These are phyloP conservation scores for Apiospora marii DNA, from an alignment of 2,329 filamentous ascomycete species.

Conservation along the genomic window DNA sequence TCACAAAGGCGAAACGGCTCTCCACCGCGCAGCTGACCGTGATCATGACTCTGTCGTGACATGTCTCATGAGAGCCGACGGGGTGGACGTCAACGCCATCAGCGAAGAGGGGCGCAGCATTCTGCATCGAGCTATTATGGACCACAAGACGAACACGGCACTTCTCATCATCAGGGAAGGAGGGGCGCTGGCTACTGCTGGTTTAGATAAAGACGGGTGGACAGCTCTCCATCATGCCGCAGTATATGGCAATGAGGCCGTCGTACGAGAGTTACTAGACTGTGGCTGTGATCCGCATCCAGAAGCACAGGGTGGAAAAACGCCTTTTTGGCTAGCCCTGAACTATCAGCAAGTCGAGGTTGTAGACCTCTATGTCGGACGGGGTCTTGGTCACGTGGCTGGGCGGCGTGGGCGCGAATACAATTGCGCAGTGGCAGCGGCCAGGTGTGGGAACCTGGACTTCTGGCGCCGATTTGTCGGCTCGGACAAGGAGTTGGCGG, in stretches of 20 bases:
- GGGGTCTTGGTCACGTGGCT: too few relatives aligned
- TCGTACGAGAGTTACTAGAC: background rate
- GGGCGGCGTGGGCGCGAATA: too few relatives aligned
- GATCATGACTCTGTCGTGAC: background rate
- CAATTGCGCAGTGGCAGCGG: background rate
- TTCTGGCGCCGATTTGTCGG: background rate
- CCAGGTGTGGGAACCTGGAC: background rate
- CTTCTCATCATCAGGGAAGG: background rate
- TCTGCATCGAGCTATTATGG: background rate
- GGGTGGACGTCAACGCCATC: background rate
- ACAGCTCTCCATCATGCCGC: background rate
- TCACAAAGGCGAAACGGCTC: background rate
- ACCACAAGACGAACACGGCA: background rate
- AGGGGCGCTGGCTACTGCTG: background rate
- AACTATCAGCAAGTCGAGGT: too few relatives aligned
- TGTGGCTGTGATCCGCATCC: background rate
- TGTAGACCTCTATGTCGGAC: too few relatives aligned
- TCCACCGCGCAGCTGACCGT: background rate
- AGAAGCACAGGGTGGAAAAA: accelerated
- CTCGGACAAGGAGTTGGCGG: too few relatives aligned
- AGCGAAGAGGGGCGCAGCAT: accelerated
- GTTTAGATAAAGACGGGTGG: background rate
- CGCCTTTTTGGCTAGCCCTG: background rate
- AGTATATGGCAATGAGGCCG: accelerated
- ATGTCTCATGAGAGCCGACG: background rate